Evolutionary conservation across 2,329 filamentous ascomycete genomes (phyloP).

Genomic region (Aureobasidium sp.): DNA sequence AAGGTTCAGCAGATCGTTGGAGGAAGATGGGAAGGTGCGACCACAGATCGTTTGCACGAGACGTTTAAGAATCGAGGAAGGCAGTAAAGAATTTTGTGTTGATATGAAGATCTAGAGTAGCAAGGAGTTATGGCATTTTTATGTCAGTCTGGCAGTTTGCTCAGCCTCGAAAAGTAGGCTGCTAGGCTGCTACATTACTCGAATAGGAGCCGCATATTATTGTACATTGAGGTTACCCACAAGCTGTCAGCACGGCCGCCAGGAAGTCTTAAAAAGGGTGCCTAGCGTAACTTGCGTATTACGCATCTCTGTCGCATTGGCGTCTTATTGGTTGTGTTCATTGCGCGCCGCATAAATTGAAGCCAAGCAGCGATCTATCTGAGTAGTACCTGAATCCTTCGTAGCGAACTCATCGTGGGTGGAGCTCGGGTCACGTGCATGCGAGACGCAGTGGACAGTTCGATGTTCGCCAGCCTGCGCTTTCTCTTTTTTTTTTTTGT

Average conservation of each 20-base stretch:
- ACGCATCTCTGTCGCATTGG: neutral
- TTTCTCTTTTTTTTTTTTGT: too few species aligned
- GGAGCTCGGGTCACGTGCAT: neutral
- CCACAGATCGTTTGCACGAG: neutral
- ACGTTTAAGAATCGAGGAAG: neutral
- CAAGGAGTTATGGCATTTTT: neutral
- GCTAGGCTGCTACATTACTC: neutral
- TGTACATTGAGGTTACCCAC: neutral
- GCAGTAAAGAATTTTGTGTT: neutral
- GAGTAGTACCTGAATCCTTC: too few species aligned
- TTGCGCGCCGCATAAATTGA: too few species aligned
- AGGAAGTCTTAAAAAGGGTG: neutral
- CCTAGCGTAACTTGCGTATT: neutral
- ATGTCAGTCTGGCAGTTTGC: neutral
- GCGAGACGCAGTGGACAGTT: too few species aligned
- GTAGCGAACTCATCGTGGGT: neutral
- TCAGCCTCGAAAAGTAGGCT: neutral
- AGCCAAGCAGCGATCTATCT: too few species aligned
- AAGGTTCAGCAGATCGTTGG: too few species aligned
- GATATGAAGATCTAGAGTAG: neutral
- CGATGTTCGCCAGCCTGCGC: too few species aligned
- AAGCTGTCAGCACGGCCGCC: neutral
- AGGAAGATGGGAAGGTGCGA: neutral
- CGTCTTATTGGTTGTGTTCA: neutral
- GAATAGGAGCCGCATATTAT: neutral